Base-by-base conservation (phyloP, 805 yeast genomes). In the Metschnikowia drakensbergensis region DNA sequence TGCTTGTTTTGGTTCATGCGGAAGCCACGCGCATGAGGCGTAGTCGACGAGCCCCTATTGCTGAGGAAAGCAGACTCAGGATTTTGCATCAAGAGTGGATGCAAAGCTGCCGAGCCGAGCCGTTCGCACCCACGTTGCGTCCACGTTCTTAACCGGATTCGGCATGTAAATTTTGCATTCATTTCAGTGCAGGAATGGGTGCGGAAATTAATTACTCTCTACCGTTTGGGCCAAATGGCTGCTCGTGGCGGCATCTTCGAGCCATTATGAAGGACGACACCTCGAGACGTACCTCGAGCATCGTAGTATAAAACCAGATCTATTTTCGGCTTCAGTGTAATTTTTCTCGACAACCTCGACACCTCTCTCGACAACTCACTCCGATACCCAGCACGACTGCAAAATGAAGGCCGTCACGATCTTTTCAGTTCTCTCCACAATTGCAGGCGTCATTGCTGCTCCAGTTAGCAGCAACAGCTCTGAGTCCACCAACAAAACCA, bases 401-500 rank as follows among this genome's bases (percentile, higher is more conserved):
- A 28, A 37, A 10, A 40, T 40, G 43, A 40, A 40, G 43, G 35
- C 28, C 23, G 29, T 23, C 22, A 40, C 43, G 5, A 31, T 40
- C 7, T 5, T 40, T 26, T 40, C 43, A 25, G 23, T 32, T 31
- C 23, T 40, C 36, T 32, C 50, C 35, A 41, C 57, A 11, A 50
- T 52, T 30, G 61, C 60, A 36, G 51, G 62, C 25, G 63, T 55
- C 26, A 40, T 59, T 13, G 59, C 62, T 22, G 66, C 64, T 3
- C 65, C 65, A 3, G 54, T 57, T 23, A 52, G 57, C 29, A 37
- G 44, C 35, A 54, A 52, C 50, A 51, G 49, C 42, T 47, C 59
- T 25, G 47, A 46, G 42, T 54, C 51, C 47, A 48, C 56, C 40
- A 59, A 60, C 49, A 71, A 71, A 54, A 74, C 75, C 59, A 74